phyloP scores from a whole-genome alignment of 345 rosid genomes.

The thale cress (Arabidopsis thaliana) region TAIR10.1 NC_003071.7:18264001-18264500 shows the following conservation, averaged over 20 bases:
- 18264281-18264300: slow-evolving; percentile 77
- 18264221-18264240: slow-evolving; percentile 65
- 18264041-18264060: slow-evolving; percentile 83
- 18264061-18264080: slow-evolving; percentile 3
- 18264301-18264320: slow-evolving; percentile 45
- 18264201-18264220: slow-evolving; percentile 34
- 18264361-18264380: slow-evolving; percentile 10
- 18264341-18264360: not conserved
- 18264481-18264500: slow-evolving; percentile 74
- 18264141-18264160: slow-evolving; percentile 5
- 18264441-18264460: slow-evolving; percentile 95
- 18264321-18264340: not conserved
- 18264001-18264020: slow-evolving; percentile 95
- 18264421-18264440: slow-evolving; percentile 80
- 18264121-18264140: not conserved
- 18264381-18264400: slow-evolving; percentile 50
- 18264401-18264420: slow-evolving; percentile 84
- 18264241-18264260: slow-evolving; percentile 93
- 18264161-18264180: not conserved
- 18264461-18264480: slow-evolving; percentile 94
- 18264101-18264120: not conserved
- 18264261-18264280: slow-evolving; percentile 77
- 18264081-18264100: not conserved
- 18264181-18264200: slow-evolving; percentile 2
- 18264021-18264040: slow-evolving; percentile 89